Conservation (phyloP, 345 rosid species). For the Clausena lansium region DNA sequence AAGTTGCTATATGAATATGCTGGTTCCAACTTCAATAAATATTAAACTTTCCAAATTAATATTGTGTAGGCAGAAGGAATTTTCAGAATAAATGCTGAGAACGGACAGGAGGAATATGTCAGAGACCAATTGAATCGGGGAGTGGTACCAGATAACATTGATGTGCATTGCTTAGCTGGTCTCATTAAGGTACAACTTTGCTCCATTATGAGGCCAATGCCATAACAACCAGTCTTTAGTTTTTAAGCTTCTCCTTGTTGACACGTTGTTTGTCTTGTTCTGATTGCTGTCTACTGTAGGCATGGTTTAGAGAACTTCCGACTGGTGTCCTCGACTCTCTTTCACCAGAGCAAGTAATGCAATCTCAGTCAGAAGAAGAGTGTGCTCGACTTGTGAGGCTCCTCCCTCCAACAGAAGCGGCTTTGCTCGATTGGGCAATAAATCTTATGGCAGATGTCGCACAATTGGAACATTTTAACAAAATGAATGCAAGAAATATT, state of each 20-base stretch:
- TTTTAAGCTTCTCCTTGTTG: not conserved
- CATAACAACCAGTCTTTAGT: not conserved
- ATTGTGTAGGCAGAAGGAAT: constrained; percentile 84
- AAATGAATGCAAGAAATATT: constrained; percentile 96
- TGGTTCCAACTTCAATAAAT: not conserved
- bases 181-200: constrained; percentile 71
- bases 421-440: constrained; percentile 86
- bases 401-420: constrained; percentile 89
- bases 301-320: constrained; percentile 99
- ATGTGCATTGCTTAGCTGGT: constrained; percentile 94
- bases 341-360: constrained; percentile 83
- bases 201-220: not conserved
- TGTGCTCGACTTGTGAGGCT: constrained; percentile 70
- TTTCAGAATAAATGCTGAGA: constrained; percentile 89
- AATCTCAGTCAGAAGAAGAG: constrained; percentile 85
- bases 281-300: constrained; percentile 44
- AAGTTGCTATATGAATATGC: not conserved
- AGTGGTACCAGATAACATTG: constrained; percentile 66
- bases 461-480: constrained; percentile 75
- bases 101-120: constrained; percentile 86
- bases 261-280: not conserved
- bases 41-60: not conserved
- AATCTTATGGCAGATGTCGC: constrained; percentile 98
- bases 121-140: constrained; percentile 88
- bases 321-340: constrained; percentile 87